These are phyloP conservation scores for Nannochloropsis oceanica DNA, from an alignment of 108 stramenopile genomes.

Conservation along the genomic window DNA sequence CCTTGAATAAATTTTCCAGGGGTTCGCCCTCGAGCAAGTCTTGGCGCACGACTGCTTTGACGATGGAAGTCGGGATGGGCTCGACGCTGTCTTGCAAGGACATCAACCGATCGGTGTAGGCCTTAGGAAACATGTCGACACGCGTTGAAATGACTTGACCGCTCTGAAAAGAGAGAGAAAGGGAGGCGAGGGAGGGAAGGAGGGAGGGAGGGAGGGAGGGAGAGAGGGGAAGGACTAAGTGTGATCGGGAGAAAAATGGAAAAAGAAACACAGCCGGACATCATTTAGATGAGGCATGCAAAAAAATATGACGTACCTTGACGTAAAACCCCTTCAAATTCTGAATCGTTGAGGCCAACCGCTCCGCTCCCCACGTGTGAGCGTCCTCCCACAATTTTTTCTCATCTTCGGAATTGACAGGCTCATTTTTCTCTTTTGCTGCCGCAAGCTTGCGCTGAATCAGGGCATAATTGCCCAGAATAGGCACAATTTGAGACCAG, in stretches of 20 bases:
- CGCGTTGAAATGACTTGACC: conserved; percentile 61
- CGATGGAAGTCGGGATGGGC: conserved; percentile 57
- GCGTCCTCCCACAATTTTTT: neutral
- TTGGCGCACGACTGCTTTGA: conserved; percentile 48
- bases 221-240: neutral
- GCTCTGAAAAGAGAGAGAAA: neutral
- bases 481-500: neutral
- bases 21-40: conserved; percentile 41
- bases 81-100: conserved; percentile 59
- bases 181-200: neutral
- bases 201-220: neutral
- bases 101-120: conserved; percentile 50
- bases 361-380: conserved; percentile 50
- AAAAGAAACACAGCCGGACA: neutral
- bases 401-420: neutral
- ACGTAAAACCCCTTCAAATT: conserved; percentile 86
- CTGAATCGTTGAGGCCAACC: conserved; percentile 50
- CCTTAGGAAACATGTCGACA: conserved; percentile 68
- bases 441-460: neutral
- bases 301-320: conserved; percentile 79
- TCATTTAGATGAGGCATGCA: neutral
- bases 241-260: neutral
- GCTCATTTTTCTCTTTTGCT: neutral
- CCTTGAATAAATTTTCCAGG: conserved; percentile 52
- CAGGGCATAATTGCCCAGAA: neutral